Evolutionary conservation across 768 basidiomycete genomes (phyloP), one percentile per base, ranked within the genome.

Genomic region (Lactarius evosmus): DNA sequence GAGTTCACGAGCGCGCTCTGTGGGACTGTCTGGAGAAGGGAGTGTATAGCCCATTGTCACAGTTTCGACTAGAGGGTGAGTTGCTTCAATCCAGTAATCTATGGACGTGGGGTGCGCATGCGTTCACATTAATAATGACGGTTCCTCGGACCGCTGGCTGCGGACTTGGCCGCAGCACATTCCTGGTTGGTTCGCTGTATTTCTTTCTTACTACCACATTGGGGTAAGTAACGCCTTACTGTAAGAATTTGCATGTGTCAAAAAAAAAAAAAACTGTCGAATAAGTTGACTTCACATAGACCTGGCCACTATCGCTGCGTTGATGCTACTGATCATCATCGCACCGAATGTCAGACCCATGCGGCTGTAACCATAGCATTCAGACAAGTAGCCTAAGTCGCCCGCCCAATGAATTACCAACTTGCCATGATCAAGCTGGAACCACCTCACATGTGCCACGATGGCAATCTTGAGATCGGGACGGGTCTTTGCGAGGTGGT

Each of bases 291-390:
- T 25, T 25, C 22, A 14, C 22, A 12, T 22, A 25, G 22, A 25
- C 46, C 46, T 49, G 22, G 85, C 85, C 70, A 87, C 86, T 62
- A 83, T 80, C 1, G 86, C 87, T 25, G 87, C 88, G 71, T 85
- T 87, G 73, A 87, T 82, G 6, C 89, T 89, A 71, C 85, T 87
- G 7, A 78, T 85, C 75, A 90, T 85, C 88, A 91, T 91, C 0
- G 85, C 88, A 27, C 88, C 89, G 67, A 91, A 91, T 3, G 89
- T 89, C 6, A 88, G 88, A 25, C 78, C 78, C 78, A 78, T 78
- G 30, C 89, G 80, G 77, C 89, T 87, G 29, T 83, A 83, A 16
- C 89, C 89, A 72, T 91, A 89, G 71, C 90, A 86, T 74, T 93
- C 89, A 36, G 27, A 22, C 52, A 34, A 66, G 7, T 34, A 58